Conservation (phyloP, 352 stramenopile genomes). For the Phytophthora fragariae region DNA sequence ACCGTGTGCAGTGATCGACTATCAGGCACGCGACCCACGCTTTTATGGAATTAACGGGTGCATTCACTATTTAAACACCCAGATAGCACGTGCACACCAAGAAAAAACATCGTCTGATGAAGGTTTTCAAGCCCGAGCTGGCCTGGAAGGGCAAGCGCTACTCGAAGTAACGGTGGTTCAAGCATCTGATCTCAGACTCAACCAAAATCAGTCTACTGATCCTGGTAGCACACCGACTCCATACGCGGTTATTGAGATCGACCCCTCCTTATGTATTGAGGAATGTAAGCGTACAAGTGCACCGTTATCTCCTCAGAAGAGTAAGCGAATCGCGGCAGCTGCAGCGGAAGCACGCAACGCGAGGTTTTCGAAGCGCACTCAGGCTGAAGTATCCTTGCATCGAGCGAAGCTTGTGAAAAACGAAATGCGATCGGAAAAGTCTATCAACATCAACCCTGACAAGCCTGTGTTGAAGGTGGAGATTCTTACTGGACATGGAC, state of each 20-base stretch:
- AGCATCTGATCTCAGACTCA: slow-evolving; percentile 36
- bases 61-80: slow-evolving; percentile 72
- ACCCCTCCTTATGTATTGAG: slow-evolving; percentile 62
- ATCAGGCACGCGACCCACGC: slow-evolving; percentile 63
- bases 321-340: slow-evolving; percentile 52
- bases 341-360: slow-evolving; percentile 49
- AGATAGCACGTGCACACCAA: slow-evolving; percentile 66
- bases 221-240: slow-evolving; percentile 44
- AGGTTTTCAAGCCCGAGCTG: slow-evolving; percentile 58
- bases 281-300: slow-evolving; percentile 58
- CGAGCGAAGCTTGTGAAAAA: slow-evolving; percentile 64
- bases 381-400: slow-evolving; percentile 67
- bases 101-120: slow-evolving; percentile 65
- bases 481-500: slow-evolving; percentile 65
- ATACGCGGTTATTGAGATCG: slow-evolving; percentile 71
- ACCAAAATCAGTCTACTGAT: slow-evolving; percentile 30
- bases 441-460: slow-evolving; percentile 37
- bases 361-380: slow-evolving; percentile 56
- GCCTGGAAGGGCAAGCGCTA: slow-evolving; percentile 65
- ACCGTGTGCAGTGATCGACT: slow-evolving; percentile 68
- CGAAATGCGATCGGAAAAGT: slow-evolving; percentile 65
- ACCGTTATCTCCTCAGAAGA: slow-evolving; percentile 56
- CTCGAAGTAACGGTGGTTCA: slow-evolving; percentile 67
- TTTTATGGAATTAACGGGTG: slow-evolving; percentile 86
- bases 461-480: slow-evolving; percentile 58